Conservation (phyloP, 805 yeast species). For the Lipomyces mesembrius region DNA sequence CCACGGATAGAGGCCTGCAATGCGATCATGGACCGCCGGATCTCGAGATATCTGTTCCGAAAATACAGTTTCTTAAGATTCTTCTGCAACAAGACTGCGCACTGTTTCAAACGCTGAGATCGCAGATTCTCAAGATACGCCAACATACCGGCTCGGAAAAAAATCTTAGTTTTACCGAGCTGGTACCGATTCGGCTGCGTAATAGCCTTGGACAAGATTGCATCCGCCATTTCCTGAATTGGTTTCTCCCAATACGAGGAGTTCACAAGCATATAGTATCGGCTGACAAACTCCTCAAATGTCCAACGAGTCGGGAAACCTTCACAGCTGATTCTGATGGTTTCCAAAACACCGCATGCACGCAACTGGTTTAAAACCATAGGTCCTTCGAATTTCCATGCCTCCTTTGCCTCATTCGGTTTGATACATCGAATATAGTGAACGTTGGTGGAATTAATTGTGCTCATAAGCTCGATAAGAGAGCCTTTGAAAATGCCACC, state of each 20-base stretch:
- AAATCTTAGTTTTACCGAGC: constrained; percentile 89
- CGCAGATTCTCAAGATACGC: constrained; percentile 88
- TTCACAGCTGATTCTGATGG: constrained; percentile 94
- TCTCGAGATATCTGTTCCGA: constrained; percentile 63
- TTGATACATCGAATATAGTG: constrained; percentile 97
- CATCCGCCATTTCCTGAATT: constrained; percentile 66
- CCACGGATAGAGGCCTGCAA: constrained; percentile 73
- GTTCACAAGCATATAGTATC: constrained; percentile 81
- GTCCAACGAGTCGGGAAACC: constrained; percentile 98
- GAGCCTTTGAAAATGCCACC: constrained; percentile 95
- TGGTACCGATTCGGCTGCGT: constrained; percentile 73
- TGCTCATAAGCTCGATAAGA: constrained; percentile 86
- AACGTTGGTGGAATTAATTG: constrained; percentile 92
- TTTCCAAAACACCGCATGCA: constrained; percentile 98
- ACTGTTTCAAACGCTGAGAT: constrained; percentile 71
- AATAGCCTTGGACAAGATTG: constrained; percentile 67
- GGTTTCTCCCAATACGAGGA: constrained; percentile 67
- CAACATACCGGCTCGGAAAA: constrained; percentile 95
- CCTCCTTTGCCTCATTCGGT: constrained; percentile 90
- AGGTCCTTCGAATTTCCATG: constrained; percentile 93
- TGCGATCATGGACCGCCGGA: constrained; percentile 57
- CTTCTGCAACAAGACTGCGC: constrained; percentile 87
- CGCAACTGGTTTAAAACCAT: constrained; percentile 95
- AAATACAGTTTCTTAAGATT: constrained; percentile 67
- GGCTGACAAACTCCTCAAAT: constrained; percentile 86